Conservation (phyloP, 169 alveolate species). For the Plasmodium billcollinsi region DNA sequence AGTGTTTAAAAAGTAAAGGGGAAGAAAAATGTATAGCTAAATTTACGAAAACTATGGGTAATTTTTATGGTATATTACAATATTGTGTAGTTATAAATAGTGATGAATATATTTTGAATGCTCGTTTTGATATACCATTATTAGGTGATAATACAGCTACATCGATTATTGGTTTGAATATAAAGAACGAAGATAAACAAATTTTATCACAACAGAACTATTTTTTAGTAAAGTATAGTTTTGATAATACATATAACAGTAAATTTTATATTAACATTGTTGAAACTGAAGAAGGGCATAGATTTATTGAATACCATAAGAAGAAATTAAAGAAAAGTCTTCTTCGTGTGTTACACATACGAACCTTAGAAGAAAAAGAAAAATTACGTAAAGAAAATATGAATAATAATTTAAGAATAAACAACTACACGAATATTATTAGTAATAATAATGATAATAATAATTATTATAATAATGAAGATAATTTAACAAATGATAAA, state of each 20-base stretch:
- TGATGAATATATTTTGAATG: conserved; percentile 75
- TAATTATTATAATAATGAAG: conserved; percentile 5
- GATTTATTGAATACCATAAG: conserved; percentile 71
- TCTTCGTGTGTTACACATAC: conserved; percentile 35
- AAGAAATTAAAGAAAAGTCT: conserved; percentile 68
- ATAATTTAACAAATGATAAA: conserved; percentile 7
- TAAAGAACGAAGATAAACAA: conserved; percentile 60
- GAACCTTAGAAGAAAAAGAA: conserved; percentile 73
- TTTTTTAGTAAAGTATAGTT: conserved; percentile 70
- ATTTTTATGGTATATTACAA: conserved; percentile 76
- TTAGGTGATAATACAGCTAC: conserved; percentile 74
- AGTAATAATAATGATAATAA: conserved; percentile 8
- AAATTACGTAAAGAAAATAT: conserved; percentile 43
- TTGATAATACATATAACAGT: conserved; percentile 73
- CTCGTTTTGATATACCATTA: conserved; percentile 75
- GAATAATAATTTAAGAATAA: conserved; percentile 9
- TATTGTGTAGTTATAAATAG: conserved; percentile 75
- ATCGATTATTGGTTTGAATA: conserved; percentile 71
- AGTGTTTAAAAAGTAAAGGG: conserved; percentile 65
- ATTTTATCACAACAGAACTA: conserved; percentile 60
- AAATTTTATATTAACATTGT: conserved; percentile 67
- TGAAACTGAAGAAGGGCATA: conserved; percentile 76
- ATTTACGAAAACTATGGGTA: conserved; percentile 77
- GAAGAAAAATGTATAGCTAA: conserved; percentile 73
- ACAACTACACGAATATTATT: background rate